A percentile compares a stretch with the other conserved stretches of the same genome.
Conservation (phyloP, 768 basidiomycete genomes). For the Trametes cinnabarina region DNA sequence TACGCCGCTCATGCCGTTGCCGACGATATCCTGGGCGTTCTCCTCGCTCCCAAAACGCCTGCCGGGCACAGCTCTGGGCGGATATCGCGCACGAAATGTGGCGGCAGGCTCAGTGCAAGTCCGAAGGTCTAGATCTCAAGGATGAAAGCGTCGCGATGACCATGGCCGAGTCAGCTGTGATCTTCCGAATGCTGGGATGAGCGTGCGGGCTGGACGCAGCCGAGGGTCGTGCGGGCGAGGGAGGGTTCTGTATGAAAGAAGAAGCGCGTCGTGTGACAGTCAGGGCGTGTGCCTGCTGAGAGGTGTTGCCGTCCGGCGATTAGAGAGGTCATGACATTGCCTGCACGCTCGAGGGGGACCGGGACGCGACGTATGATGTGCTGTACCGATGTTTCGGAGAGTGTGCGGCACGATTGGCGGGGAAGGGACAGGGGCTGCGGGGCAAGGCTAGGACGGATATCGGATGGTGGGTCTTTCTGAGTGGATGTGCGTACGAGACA, state of each 20-base stretch:
- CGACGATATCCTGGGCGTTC: too few relatives aligned
- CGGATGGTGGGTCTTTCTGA: too few relatives aligned
- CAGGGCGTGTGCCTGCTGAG: not conserved
- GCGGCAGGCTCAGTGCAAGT: not conserved
- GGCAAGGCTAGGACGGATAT: not conserved
- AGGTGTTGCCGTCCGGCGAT: not conserved
- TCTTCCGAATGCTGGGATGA: conserved; percentile 2
- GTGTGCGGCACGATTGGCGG: not conserved
- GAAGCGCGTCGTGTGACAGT: conserved; percentile 12
- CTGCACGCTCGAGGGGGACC: not conserved
- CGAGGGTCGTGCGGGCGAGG: not conserved
- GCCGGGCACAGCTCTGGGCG: too few relatives aligned
- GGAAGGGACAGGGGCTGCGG: not conserved
- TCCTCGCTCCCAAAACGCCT: too few relatives aligned
- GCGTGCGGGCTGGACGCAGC: not conserved
- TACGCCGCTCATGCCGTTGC: too few relatives aligned
- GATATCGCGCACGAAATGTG: too few relatives aligned
- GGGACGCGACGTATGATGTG: not conserved
- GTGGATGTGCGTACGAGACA: not conserved
- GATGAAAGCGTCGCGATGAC: conserved; percentile 3
- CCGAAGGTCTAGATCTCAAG: not conserved
- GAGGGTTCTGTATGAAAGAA: conserved; percentile 19
- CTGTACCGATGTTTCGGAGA: not conserved
- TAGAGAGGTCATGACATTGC: not conserved
- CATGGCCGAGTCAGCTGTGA: not conserved